Percentiles rank a stretch among this genome's conserved stretches.
These are phyloP conservation scores for Aspergillus alliaceus DNA, from an alignment of 2,329 filamentous ascomycete genomes.

Conservation along the genomic window DNA sequence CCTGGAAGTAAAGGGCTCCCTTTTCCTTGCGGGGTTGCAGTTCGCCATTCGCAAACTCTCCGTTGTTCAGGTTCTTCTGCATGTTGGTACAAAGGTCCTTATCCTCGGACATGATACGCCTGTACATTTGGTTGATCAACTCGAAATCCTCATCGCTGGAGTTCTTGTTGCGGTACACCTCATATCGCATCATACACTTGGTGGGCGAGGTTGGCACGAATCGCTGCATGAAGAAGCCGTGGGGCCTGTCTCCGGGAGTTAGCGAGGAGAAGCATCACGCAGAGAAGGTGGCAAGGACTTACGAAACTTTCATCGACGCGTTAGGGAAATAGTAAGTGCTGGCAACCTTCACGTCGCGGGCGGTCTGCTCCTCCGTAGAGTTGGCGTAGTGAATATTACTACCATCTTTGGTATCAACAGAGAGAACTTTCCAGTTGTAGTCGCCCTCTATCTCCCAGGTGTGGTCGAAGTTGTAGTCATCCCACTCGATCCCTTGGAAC, in stretches of 20 bases:
- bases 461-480: constrained; percentile 59
- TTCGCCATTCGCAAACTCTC: constrained; percentile 62
- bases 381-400: constrained; percentile 52
- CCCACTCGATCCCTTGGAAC: constrained; percentile 50
- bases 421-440: constrained; percentile 62
- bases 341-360: constrained; percentile 40
- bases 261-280: not conserved
- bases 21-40: constrained; percentile 61
- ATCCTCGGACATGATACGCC: constrained; percentile 64
- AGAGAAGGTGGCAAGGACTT: constrained; percentile 10
- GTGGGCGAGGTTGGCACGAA: constrained; percentile 57
- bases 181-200: constrained; percentile 58
- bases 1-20: constrained; percentile 58
- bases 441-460: constrained; percentile 57
- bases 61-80: constrained; percentile 60
- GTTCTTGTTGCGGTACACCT: constrained; percentile 63
- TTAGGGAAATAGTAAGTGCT: constrained; percentile 40
- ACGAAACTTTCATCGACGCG: constrained; percentile 34
- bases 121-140: constrained; percentile 59
- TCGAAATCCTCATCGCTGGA: constrained; percentile 59
- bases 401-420: constrained; percentile 49
- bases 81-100: constrained; percentile 60
- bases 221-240: constrained; percentile 64
- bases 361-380: constrained; percentile 50
- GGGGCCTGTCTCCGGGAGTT: constrained; percentile 38